phyloP scores from a whole-genome alignment of 331 rosid species.

The Quercus phellos region DNA sequence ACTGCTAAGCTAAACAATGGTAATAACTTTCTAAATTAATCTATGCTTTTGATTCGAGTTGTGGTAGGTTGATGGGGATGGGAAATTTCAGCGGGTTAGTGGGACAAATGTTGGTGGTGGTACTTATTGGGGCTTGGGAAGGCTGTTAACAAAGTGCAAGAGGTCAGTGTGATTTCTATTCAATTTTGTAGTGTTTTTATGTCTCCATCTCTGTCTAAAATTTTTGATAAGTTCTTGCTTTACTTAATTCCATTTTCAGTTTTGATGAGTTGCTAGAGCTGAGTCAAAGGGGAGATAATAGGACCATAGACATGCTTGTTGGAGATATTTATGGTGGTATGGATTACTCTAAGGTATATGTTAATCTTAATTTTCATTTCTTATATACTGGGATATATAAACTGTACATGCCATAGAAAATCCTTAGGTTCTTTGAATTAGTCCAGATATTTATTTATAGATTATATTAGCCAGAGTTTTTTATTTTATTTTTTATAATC shows the following conservation, averaged over 20 bases:
- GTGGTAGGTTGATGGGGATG: conserved; percentile 86
- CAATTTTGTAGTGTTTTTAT: background rate
- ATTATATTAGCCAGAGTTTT: conserved; percentile 3
- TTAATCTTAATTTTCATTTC: conserved; percentile 9
- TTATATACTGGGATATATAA: conserved; percentile 1
- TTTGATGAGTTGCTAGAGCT: conserved; percentile 90
- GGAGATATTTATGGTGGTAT: conserved; percentile 95
- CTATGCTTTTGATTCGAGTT: conserved; percentile 19
- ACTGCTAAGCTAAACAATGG: conserved; percentile 11
- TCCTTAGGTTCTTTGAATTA: background rate
- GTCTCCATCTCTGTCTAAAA: conserved; percentile 11
- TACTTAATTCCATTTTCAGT: conserved; percentile 38
- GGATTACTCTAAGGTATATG: conserved; percentile 81
- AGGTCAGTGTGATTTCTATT: conserved; percentile 38
- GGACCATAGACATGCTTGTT: conserved; percentile 88
- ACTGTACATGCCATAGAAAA: conserved; percentile 3
- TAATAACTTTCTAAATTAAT: conserved; percentile 12
- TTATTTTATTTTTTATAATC: background rate
- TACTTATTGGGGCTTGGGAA: conserved; percentile 94
- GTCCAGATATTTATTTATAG: background rate
- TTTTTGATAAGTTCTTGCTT: conserved; percentile 15
- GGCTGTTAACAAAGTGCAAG: conserved; percentile 78
- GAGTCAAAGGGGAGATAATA: conserved; percentile 84
- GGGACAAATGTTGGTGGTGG: conserved; percentile 99
- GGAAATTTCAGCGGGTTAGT: conserved; percentile 79